A percentile compares a stretch with the other conserved stretches of the same genome.
Conservation (phyloP, 192 early-diverging fungal species). For the Backusella westeae region DNA sequence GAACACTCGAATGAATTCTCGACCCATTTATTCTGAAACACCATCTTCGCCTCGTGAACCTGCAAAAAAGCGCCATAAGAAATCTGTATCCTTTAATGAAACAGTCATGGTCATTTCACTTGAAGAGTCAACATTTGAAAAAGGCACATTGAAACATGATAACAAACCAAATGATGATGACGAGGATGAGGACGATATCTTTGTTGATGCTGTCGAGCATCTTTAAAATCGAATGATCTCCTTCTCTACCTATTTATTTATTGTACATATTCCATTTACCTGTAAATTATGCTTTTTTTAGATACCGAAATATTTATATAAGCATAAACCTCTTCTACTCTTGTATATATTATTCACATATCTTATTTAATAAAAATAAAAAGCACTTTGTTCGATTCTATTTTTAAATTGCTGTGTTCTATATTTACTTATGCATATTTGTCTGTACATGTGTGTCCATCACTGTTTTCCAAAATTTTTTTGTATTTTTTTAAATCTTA, state of each 20-base stretch:
- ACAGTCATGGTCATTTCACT: neutral
- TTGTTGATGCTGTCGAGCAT: conserved; percentile 10
- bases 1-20: conserved; percentile 7
- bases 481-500: no score
- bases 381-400: neutral
- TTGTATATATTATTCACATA: neutral
- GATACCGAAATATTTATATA: neutral
- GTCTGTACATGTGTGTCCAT: neutral
- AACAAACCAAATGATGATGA: neutral
- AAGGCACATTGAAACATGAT: neutral
- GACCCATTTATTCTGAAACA: conserved; percentile 4
- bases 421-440: neutral
- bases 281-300: neutral
- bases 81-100: conserved; percentile 15
- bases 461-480: neutral
- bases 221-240: neutral
- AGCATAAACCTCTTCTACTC: neutral
- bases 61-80: neutral
- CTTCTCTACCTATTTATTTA: neutral
- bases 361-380: neutral
- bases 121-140: neutral
- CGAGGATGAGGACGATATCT: neutral
- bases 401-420: neutral
- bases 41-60: neutral
- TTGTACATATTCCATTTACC: neutral